Evolutionary conservation across 2,329 filamentous ascomycete species (phyloP).

Genomic region (Fusarium compactum): DNA sequence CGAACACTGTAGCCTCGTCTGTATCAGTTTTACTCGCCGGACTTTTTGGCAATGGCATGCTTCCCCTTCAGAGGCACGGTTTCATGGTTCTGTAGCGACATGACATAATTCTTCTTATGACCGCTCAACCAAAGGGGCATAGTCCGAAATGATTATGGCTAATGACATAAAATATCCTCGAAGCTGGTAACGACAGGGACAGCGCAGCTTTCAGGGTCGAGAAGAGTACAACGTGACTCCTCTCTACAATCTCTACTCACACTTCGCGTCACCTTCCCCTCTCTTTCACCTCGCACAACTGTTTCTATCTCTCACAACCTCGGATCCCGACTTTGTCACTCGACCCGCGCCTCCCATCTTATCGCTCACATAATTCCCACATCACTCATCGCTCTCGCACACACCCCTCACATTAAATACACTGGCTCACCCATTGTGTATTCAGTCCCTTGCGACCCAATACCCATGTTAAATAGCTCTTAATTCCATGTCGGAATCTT

Average conservation of each 20-base stretch:
- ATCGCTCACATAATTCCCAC: slow-evolving; percentile 46
- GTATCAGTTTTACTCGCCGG: slow-evolving; percentile 36
- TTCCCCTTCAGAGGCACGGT: slow-evolving; percentile 33
- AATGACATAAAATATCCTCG: slow-evolving; percentile 41
- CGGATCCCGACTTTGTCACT: slow-evolving; percentile 37
- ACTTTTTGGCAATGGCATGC: slow-evolving; percentile 31
- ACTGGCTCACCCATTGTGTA: slow-evolving; percentile 37
- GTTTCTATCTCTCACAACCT: slow-evolving; percentile 40
- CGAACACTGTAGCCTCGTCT: slow-evolving; percentile 36
- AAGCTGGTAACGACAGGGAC: slow-evolving; percentile 40
- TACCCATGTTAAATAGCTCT: slow-evolving; percentile 31
- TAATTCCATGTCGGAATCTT: slow-evolving; percentile 34
- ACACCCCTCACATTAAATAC: slow-evolving; percentile 42
- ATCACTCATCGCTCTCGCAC: slow-evolving; percentile 47
- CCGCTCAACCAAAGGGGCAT: slow-evolving; percentile 38
- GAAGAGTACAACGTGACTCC: slow-evolving; percentile 49
- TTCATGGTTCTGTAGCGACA: slow-evolving; percentile 35
- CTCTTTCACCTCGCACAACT: slow-evolving; percentile 43
- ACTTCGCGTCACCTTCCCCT: slow-evolving; percentile 43
- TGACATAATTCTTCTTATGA: slow-evolving; percentile 41
- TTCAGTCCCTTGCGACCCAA: slow-evolving; percentile 33
- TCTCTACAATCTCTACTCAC: slow-evolving; percentile 47
- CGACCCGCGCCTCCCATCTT: slow-evolving; percentile 41
- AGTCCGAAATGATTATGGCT: slow-evolving; percentile 42
- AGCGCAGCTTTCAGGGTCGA: slow-evolving; percentile 39